A percentile compares a stretch with the other conserved stretches of the same genome.
These are phyloP conservation scores for Globisporangium solare DNA, from an alignment of 352 stramenopile species.

Conservation along the genomic window DNA sequence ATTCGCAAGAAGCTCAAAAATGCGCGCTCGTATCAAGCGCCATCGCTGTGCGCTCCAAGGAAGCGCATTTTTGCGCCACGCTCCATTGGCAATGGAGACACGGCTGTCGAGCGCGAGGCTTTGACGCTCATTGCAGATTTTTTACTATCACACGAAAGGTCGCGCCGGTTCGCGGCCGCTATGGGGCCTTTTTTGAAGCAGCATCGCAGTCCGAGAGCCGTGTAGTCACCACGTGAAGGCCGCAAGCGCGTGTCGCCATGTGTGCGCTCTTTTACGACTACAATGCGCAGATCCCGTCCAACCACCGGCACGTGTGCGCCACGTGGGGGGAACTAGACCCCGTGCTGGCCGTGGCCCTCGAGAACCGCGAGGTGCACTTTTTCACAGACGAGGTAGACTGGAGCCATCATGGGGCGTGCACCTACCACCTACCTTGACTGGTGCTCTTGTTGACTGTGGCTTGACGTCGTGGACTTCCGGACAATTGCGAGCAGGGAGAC, in stretches of 20 bases:
- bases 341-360: slow-evolving; percentile 72
- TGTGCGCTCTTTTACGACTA: slow-evolving; percentile 84
- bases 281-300: slow-evolving; percentile 57
- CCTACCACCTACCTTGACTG: too few relatives aligned
- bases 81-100: too few relatives aligned
- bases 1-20: background rate
- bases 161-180: background rate
- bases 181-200: background rate
- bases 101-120: too few relatives aligned
- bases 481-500: slow-evolving; percentile 41
- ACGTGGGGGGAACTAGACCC: slow-evolving; percentile 83
- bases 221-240: background rate
- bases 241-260: slow-evolving; percentile 1
- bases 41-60: background rate
- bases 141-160: too few relatives aligned
- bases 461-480: background rate
- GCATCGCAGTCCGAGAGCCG: background rate
- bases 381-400: slow-evolving; percentile 82
- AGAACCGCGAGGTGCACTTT: slow-evolving; percentile 87
- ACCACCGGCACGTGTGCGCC: slow-evolving; percentile 63
- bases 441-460: slow-evolving; percentile 3
- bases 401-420: background rate
- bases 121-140: too few relatives aligned
- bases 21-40: too few relatives aligned
- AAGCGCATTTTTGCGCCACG: background rate